Evolutionary conservation across 176 grass and related monocot genomes (phyloP).

Genomic region (Carex myosuroides): DNA sequence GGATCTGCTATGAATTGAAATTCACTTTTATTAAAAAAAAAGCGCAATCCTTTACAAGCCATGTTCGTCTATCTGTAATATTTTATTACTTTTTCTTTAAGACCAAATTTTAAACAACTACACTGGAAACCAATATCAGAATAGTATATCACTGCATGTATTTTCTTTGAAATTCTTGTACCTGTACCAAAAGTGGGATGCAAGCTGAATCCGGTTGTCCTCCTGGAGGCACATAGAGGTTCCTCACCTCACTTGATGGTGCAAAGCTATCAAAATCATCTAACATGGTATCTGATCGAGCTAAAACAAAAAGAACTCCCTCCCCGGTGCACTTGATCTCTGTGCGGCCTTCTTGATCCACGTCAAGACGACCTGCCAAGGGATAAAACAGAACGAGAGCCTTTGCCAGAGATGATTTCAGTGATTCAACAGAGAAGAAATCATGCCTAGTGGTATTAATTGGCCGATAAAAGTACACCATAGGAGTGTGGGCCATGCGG

Average conservation of each 20-base stretch:
- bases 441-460: not conserved
- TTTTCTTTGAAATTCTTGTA: not conserved
- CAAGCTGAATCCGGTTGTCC: constrained; percentile 5
- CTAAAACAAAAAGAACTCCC: constrained; percentile 48
- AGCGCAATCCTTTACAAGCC: no score
- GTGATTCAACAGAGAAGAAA: constrained; percentile 36
- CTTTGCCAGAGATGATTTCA: constrained; percentile 32
- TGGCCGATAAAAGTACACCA: constrained; percentile 47
- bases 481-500: constrained; percentile 35
- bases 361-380: constrained; percentile 40
- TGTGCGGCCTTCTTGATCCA: not conserved
- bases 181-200: constrained; percentile 35
- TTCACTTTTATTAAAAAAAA: no score
- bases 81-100: no score
- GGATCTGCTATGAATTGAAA: no score
- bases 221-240: constrained; percentile 37
- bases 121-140: no score
- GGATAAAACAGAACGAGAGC: constrained; percentile 49
- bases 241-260: constrained; percentile 36
- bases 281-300: not conserved
- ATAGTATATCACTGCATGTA: no score
- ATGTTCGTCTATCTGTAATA: no score
- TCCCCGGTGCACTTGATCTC: constrained; percentile 43
- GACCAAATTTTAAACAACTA: no score
- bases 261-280: constrained; percentile 22